Base-by-base conservation (phyloP, 2,329 filamentous ascomycete species). In the Amesomyces nigricolor region DNA sequence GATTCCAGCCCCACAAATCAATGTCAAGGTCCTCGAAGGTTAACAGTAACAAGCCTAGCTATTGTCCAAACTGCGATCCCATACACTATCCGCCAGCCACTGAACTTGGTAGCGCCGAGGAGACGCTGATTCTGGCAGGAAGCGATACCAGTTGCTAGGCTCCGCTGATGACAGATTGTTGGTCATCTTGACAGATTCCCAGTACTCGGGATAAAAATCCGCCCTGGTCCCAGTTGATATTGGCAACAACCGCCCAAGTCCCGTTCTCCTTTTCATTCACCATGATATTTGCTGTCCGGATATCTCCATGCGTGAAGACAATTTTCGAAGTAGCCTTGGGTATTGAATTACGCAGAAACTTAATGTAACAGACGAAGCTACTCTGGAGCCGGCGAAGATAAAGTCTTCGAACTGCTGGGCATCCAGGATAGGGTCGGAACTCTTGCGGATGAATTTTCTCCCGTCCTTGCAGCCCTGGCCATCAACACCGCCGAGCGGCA, bases 101-200 rank as follows among this genome's bases (percentile, higher is more conserved):
- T 42, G 37, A 13, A 42, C 19, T 32, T 35, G 37, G 37, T 8
- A 42, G 19, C 14, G 47, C 37, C 17, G 37, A 30, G 38, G 22
- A 14, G 47, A 42, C 37, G 30, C 11, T 11, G 37, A 50, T 5
- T 42, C 22, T 22, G 47, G 47, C 38, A 42, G 37, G 6, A 17
- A 42, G 13, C 29, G 6, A 38, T 50, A 42, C 47, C 47, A 50
- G 19, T 50, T 37, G 6, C 42, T 38, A 19, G 11, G 3, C 17
- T 42, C 37, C 37, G 22, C 22, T 37, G 13, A 17, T 1, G 44
- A 16, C 10, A 43, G 10, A 26, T 38, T 32, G 43, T 26, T 45
- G 39, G n/a, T 47, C 44, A 53, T 53, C 19, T 53, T 53, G 35
- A 53, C 37, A 10, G 22, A 53, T 35, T 53, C 51, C 51, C 51